A percentile compares a stretch with the other conserved stretches of the same genome.
Evolutionary conservation across 352 stramenopile genomes (phyloP).

Genomic region (Thalassiosira mediterranea): DNA sequence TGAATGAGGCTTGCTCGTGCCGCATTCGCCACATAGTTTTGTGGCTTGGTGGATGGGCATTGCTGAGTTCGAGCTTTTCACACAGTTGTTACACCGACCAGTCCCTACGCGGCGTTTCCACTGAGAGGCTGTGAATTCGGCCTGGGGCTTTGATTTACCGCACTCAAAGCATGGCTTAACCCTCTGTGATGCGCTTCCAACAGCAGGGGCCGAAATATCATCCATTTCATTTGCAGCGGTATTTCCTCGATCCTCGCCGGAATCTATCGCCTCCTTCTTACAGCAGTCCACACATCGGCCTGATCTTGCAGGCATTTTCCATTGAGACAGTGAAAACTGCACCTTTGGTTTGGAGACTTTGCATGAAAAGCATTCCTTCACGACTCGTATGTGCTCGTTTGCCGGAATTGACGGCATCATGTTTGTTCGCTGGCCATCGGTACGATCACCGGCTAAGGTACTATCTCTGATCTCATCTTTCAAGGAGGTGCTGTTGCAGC

Average conservation of each 20-base stretch:
- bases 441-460: too few species aligned
- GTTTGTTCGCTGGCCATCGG: too few species aligned
- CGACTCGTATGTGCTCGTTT: too few species aligned
- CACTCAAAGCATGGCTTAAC: neutral
- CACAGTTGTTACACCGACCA: slow-evolving; percentile 13
- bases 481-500: too few species aligned
- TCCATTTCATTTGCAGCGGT: slow-evolving; percentile 2
- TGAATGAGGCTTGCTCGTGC: neutral
- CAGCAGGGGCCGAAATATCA: neutral
- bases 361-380: too few species aligned
- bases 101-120: slow-evolving; percentile 16
- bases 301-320: too few species aligned
- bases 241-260: neutral
- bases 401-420: too few species aligned
- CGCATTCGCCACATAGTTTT: slow-evolving; percentile 10
- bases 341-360: too few species aligned
- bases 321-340: too few species aligned
- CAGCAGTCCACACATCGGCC: too few species aligned
- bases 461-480: too few species aligned
- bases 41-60: neutral
- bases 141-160: neutral
- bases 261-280: too few species aligned
- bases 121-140: slow-evolving; percentile 12
- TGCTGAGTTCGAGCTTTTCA: neutral
- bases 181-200: neutral